These are phyloP conservation scores for Claviceps cyperi DNA, from an alignment of 2,329 filamentous ascomycete genomes.

Conservation along the genomic window DNA sequence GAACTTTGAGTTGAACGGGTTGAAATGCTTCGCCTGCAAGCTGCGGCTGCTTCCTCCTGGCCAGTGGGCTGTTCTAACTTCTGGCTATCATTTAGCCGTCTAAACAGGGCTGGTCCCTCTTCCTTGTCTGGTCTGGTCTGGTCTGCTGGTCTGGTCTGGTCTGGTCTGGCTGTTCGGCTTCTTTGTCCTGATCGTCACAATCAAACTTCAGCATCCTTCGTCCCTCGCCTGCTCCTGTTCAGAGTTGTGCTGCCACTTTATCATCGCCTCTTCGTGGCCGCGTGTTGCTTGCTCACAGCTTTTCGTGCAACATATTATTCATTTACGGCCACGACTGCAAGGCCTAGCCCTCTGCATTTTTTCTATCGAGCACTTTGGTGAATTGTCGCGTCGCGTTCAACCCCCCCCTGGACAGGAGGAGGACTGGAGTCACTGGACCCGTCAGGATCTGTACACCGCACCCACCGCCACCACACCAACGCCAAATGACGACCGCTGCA, in stretches of 20 bases:
- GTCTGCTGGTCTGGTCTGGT: too few species aligned
- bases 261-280: background rate
- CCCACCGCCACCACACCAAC: conserved; percentile 2
- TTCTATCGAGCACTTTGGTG: background rate
- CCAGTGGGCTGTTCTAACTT: background rate
- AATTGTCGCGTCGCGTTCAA: background rate
- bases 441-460: conserved; percentile 2
- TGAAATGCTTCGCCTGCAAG: background rate
- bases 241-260: background rate
- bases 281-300: background rate
- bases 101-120: background rate
- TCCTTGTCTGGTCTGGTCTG: background rate
- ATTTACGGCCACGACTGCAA: background rate
- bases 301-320: background rate
- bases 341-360: background rate
- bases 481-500: conserved; percentile 4
- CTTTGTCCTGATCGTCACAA: background rate
- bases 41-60: background rate
- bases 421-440: background rate
- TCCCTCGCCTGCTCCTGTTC: background rate
- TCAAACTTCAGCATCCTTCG: background rate
- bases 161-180: background rate
- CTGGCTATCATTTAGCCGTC: background rate
- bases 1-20: background rate
- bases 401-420: conserved; percentile 1